Evolutionary conservation across 495 filamentous ascomycete species (phyloP), one percentile per base, ranked within the genome.

Genomic region (Filosporella fistucella): DNA sequence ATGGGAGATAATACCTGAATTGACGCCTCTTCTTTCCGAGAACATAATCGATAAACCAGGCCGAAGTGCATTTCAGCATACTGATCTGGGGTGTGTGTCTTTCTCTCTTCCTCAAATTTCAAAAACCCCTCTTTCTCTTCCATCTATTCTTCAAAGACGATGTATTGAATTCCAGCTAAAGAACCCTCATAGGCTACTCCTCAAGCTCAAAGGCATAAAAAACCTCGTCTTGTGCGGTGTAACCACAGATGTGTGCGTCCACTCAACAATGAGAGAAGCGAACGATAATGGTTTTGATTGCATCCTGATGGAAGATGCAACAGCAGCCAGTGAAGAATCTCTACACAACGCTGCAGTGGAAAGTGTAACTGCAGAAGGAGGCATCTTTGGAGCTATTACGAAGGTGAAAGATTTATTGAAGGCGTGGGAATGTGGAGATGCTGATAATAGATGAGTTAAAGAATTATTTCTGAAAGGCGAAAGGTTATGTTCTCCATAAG

Each of bases 41-140:
- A 74, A 78, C 0, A 68, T 87, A 4, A 77, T 88, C 29, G 81
- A 86, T 58, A 86, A 88, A 60, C 81, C 82, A 1, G 82, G 81
- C 0, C 69, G 71, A 2, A 74, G 81, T n/a, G 82, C 83, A 1
- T 88, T 88, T 53, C 64, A 73, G 12, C 67, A 85, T 48, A 86
- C 83, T 0, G 79, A 84, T 22, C 76, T 86, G 35, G n/a, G n/a
- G n/a, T n/a, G n/a, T n/a, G n/a, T n/a, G n/a, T n/a, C n/a, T n/a
- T n/a, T n/a, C n/a, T n/a, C n/a, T n/a, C n/a, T n/a, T n/a, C n/a
- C n/a, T n/a, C n/a, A n/a, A n/a, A n/a, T n/a, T n/a, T n/a, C n/a
- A n/a, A n/a, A n/a, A n/a, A n/a, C n/a, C n/a, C n/a, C n/a, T n/a
- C n/a, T n/a, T n/a, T n/a, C n/a, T n/a, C n/a, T n/a, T n/a, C n/a